Base-by-base conservation (phyloP, 176 grass and related monocot species). In the Oryza coarctata region DNA sequence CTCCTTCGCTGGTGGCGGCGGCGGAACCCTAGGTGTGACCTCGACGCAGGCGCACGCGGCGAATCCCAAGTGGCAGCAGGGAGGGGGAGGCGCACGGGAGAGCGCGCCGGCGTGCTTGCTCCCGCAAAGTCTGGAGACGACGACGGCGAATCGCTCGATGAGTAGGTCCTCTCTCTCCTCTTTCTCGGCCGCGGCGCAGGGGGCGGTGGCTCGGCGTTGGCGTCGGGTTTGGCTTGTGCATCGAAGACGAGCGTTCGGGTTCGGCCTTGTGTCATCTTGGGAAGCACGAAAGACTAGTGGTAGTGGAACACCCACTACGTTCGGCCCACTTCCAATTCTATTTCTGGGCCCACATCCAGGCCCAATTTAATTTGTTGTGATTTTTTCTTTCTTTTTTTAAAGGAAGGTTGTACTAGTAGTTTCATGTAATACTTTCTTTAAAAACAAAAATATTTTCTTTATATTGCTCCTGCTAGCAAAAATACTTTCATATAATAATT, bases 231-330 rank as follows among this genome's bases (percentile, higher is more conserved):
- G 41, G 75, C 6, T 29, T 62, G 4, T 8, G 62, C 40, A 20
- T 10, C 15, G 36, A 12, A 12, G 1, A n/a, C 6, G 75, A 39
- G 29, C 63, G 70, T 71, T 27, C 27, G 31, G 23, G 3, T 35
- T 65, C 3, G 20, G 76, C 29, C 49, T 44, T n/a, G n/a, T n/a
- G n/a, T n/a, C 84, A 26, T 74, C 84, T 86, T 86, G 76, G 4
- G 23, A 79, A 41, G 34, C 62, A 86, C 62, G 84, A 86, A 80
- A 73, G 23, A 36, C 26, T 10, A 34, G 39, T 25, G 20, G 63
- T 6, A 52, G 30, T 36, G 30, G 77, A 35, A 17, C 63, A 18
- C 38, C 38, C 27, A 63, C 10, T 83, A 9, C 22, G n/a, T 60
- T 60, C 52, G 52, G 52, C 52, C 52, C 52, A 58, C 22, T n/a